Evolutionary conservation across 371 early-diverging fungal genomes (phyloP), one percentile per base, ranked within the genome.

Genomic region (Mortierella sp.): DNA sequence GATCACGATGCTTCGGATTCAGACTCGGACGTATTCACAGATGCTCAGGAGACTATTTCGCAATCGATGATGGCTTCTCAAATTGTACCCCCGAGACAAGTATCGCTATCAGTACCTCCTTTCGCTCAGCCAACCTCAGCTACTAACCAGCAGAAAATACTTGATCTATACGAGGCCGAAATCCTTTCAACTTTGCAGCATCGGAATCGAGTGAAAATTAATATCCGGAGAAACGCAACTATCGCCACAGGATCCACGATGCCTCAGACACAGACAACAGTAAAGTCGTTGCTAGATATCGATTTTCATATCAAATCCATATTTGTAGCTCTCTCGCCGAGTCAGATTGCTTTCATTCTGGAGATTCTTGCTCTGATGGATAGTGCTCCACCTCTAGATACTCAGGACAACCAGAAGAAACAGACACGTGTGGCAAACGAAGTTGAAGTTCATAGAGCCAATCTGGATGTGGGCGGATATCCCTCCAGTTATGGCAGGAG

Each of bases 261-360:
- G 5, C 4, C 63, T 19, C 70, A 66, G 24, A 62, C 59, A 3
- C 78, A 61, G 41, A 60, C 67, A 21, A 45, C 70, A 5, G 59
- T 47, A 15, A 74, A 53, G 45, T 68, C 82, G 22, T 63, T 72
- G 19, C 28, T 84, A 36, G 82, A 82, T 40, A 66, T 84, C 13
- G 83, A 82, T 41, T 72, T 82, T 15, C 61, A 67, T 59, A 50
- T 84, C 16, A 65, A 64, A 33, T 74, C 83, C 3, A 63, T 84
- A 10, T 74, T 82, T 33, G 60, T 82, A 11, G 83, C 70, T 8
- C 60, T 84, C 28, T 77, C 83, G 3, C 84, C 84, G 19, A 78
- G 65, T 21, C 84, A 84, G 40, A 63, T 84, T 28, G 83, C 75
- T 8, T 84, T 77, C 64, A 48, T 84, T 22, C 62, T 74, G 38